phyloP scores from a whole-genome alignment of 2,329 filamentous ascomycete genomes.

The Colletotrichum higginsianum region DNA sequence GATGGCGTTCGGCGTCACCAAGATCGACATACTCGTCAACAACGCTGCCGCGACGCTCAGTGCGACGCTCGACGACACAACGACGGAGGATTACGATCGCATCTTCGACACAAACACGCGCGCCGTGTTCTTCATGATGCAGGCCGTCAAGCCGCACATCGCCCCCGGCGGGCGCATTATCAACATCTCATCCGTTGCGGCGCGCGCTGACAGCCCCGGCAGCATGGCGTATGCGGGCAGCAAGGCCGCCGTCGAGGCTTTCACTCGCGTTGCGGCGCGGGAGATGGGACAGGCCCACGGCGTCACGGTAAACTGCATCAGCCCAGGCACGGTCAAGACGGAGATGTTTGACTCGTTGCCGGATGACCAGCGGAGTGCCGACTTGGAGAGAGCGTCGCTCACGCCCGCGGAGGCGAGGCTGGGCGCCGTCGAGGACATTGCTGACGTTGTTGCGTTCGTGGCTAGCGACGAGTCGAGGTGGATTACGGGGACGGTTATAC shows the following conservation, averaged over 20 bases:
- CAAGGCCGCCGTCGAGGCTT: constrained; percentile 43
- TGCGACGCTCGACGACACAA: constrained; percentile 42
- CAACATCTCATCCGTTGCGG: constrained; percentile 45
- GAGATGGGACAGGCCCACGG: constrained; percentile 42
- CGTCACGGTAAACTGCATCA: constrained; percentile 44
- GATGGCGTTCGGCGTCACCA: constrained; percentile 43
- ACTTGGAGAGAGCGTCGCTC: constrained; percentile 39
- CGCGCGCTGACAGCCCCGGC: constrained; percentile 37
- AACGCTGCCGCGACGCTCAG: constrained; percentile 43
- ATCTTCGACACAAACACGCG: constrained; percentile 43
- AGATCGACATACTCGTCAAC: constrained; percentile 45
- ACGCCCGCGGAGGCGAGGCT: constrained; percentile 43
- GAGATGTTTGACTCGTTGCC: constrained; percentile 42
- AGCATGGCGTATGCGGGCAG: constrained; percentile 44
- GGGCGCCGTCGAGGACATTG: constrained; percentile 43
- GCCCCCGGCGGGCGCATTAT: constrained; percentile 44
- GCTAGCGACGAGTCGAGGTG: constrained; percentile 43
- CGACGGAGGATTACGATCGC: constrained; percentile 42
- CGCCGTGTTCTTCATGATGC: constrained; percentile 44
- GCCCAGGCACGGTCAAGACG: constrained; percentile 42
- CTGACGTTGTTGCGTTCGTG: constrained; percentile 42
- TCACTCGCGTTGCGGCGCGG: constrained; percentile 43
- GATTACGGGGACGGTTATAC: constrained; percentile 42
- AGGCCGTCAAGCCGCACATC: constrained; percentile 41
- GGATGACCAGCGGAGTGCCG: constrained; percentile 40